These are phyloP conservation scores for Stentor roeselii DNA, from an alignment of 73 alveolate genomes.

Conservation along the genomic window DNA sequence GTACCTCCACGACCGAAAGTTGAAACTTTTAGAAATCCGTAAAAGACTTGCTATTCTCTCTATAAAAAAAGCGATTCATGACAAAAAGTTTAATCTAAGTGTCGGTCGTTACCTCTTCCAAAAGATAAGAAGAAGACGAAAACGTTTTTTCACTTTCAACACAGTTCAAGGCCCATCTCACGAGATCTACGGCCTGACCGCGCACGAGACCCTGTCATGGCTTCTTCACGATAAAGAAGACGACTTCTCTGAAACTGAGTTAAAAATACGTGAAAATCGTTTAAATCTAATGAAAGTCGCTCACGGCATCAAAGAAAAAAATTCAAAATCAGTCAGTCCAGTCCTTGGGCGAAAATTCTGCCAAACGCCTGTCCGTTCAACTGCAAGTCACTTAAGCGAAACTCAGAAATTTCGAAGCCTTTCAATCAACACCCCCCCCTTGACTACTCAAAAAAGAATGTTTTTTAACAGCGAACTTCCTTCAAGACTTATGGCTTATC, in stretches of 20 bases:
- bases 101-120: not conserved
- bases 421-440: not conserved
- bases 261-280: too few species aligned
- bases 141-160: not conserved
- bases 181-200: too few species aligned
- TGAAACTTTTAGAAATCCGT: not conserved
- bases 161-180: too few species aligned
- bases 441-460: not conserved
- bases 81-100: not conserved
- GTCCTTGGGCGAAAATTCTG: not conserved
- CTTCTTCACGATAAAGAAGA: too few species aligned
- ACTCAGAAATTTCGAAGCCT: not conserved
- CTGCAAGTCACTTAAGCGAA: not conserved
- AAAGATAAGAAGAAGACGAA: too few species aligned
- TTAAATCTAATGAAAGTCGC: not conserved
- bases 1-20: not conserved
- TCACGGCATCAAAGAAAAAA: not conserved
- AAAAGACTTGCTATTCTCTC: not conserved
- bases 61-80: not conserved
- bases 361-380: not conserved
- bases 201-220: too few species aligned
- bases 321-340: not conserved
- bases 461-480: not conserved
- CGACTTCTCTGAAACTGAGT: not conserved
- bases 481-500: not conserved